Percentiles rank a stretch among this genome's conserved stretches.
Conservation (phyloP, 305 asterid genomes). For the Fraxinus angustifolia region DNA sequence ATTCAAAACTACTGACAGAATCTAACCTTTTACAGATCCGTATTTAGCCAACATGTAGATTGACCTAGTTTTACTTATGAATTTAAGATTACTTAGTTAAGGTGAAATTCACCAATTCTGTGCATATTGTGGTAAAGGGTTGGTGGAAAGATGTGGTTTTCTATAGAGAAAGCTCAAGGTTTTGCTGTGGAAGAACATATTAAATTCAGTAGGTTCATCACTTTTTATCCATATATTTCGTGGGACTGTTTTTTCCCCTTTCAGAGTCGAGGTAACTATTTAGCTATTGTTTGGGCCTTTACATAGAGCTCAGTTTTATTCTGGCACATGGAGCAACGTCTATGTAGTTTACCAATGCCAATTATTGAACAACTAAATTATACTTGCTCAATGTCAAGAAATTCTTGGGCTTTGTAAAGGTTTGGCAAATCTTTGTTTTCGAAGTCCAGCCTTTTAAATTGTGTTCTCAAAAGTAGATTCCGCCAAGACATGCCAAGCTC, state of each 20-base stretch:
- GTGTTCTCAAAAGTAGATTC: not conserved
- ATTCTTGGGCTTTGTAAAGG: not conserved
- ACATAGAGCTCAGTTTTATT: not conserved
- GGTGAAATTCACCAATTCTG: not conserved
- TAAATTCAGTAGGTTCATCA: not conserved
- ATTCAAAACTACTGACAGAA: not conserved
- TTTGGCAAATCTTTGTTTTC: not conserved
- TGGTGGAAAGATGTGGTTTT: not conserved
- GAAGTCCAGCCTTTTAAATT: not conserved
- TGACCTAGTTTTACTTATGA: not conserved
- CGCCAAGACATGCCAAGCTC: not conserved
- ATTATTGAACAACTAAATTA: not conserved
- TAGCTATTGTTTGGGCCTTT: not conserved
- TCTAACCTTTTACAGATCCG: not conserved
- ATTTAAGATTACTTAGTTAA: not conserved
- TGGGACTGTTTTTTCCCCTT: not conserved
- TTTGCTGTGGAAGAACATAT: not conserved
- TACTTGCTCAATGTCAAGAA: not conserved
- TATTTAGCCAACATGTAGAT: not conserved
- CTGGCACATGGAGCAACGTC: not conserved
- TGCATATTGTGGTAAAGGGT: not conserved
- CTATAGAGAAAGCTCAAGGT: not conserved
- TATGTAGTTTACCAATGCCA: not conserved
- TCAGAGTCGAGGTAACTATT: not conserved
- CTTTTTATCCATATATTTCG: not conserved